phyloP scores from a whole-genome alignment of 1,284 basidiomycete species.

The Gomphus bonarii region DNA sequence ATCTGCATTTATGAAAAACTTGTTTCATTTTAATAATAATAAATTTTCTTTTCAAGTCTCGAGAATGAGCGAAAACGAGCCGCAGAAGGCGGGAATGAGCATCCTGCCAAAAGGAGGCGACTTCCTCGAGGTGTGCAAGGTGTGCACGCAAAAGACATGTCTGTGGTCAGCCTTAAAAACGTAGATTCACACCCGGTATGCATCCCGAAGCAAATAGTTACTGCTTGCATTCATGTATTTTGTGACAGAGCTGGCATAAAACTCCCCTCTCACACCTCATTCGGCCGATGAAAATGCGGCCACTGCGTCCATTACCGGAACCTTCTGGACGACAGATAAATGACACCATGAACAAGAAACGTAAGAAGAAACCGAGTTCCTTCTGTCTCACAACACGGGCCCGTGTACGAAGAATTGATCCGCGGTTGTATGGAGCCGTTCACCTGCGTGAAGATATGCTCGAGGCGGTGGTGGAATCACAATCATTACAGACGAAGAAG shows the following conservation, averaged over 20 bases:
- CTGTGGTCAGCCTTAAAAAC: slow-evolving; percentile 46
- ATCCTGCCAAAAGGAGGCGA: slow-evolving; percentile 25
- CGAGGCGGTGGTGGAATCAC: slow-evolving; percentile 24
- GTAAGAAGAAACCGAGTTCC: slow-evolving; percentile 14
- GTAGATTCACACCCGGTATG: slow-evolving; percentile 31
- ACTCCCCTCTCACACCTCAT: slow-evolving; percentile 59
- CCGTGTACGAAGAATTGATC: slow-evolving; percentile 49
- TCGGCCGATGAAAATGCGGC: slow-evolving; percentile 56
- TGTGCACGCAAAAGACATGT: slow-evolving; percentile 47
- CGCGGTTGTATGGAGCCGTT: slow-evolving; percentile 52
- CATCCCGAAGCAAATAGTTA: background rate
- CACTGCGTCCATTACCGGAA: slow-evolving; percentile 44
- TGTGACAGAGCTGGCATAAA: slow-evolving; percentile 42
- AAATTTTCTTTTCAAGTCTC: background rate
- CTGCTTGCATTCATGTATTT: background rate
- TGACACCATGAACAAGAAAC: slow-evolving; percentile 16
- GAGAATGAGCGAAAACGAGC: slow-evolving; percentile 27
- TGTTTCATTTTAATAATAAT: background rate
- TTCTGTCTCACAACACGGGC: slow-evolving; percentile 32
- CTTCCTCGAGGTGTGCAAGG: slow-evolving; percentile 27
- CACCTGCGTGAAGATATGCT: slow-evolving; percentile 58
- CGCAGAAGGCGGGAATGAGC: slow-evolving; percentile 14
- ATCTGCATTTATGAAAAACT: background rate
- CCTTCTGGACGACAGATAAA: slow-evolving; percentile 13
- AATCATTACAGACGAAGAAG: background rate